These are phyloP conservation scores for Cladorrhinum sp. DNA, from an alignment of 2,329 filamentous ascomycete genomes.

Conservation along the genomic window DNA sequence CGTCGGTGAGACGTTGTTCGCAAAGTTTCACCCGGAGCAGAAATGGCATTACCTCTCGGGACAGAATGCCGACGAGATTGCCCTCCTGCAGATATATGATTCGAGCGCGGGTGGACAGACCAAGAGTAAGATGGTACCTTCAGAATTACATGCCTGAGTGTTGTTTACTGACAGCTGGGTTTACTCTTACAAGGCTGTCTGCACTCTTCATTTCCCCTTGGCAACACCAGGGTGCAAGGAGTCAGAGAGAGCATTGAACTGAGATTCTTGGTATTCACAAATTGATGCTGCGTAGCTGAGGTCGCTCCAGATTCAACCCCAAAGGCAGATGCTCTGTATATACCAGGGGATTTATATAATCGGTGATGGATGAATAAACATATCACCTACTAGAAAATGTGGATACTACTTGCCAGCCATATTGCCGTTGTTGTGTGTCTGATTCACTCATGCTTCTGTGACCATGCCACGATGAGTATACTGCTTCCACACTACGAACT, in stretches of 20 bases:
- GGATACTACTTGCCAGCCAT: no score
- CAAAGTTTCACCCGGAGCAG: not conserved
- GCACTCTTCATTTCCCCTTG: constrained; percentile 3
- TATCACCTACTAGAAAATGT: no score
- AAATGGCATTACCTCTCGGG: constrained; percentile 7
- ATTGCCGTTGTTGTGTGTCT: no score
- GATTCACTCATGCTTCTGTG: no score
- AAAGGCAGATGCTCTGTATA: no score
- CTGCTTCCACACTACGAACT: no score
- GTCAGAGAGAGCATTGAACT: constrained; percentile 7
- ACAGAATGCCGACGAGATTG: not conserved
- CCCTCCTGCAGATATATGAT: constrained; percentile 7
- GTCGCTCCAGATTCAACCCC: no score
- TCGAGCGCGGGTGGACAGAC: not conserved
- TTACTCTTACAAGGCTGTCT: not conserved
- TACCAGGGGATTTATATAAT: no score
- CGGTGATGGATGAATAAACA: no score
- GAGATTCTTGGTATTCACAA: not conserved
- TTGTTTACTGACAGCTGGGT: no score
- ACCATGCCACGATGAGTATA: no score
- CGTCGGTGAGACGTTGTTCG: constrained; percentile 11
- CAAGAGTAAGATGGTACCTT: not conserved
- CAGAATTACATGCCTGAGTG: not conserved
- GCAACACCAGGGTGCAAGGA: not conserved
- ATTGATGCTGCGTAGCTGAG: no score